These are phyloP conservation scores for Quercus dentata DNA, from an alignment of 306 rosid species.

Conservation along the genomic window DNA sequence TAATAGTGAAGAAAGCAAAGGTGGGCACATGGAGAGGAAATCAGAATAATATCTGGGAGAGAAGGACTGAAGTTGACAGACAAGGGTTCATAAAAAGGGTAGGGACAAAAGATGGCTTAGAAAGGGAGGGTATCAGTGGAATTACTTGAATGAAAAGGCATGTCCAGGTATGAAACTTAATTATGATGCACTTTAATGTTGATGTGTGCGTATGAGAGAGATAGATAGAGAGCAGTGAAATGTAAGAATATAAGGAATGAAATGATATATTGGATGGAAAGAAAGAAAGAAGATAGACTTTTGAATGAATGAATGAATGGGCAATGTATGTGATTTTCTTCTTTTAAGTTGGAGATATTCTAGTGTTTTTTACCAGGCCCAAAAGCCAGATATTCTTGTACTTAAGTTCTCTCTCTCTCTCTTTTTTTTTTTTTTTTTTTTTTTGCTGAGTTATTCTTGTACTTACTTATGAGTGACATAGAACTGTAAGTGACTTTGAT, in stretches of 20 bases:
- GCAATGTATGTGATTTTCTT: constrained; percentile 35
- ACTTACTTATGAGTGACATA: too few species aligned
- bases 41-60: constrained; percentile 81
- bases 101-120: constrained; percentile 93
- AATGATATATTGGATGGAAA: constrained; percentile 35
- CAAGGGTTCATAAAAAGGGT: constrained; percentile 64
- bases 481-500: constrained; percentile 21
- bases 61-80: constrained; percentile 92
- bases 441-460: too few species aligned
- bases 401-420: not conserved
- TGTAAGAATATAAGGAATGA: not conserved
- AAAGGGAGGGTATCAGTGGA: constrained; percentile 54
- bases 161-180: constrained; percentile 9
- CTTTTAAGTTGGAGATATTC: constrained; percentile 38
- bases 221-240: not conserved
- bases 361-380: not conserved
- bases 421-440: too few species aligned
- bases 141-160: constrained; percentile 61
- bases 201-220: not conserved
- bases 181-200: constrained; percentile 9
- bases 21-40: constrained; percentile 52
- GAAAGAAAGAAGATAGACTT: constrained; percentile 33
- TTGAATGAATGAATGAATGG: constrained; percentile 78
- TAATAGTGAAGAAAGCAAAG: constrained; percentile 3
- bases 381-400: constrained; percentile 39